Percentiles rank a stretch among this genome's conserved stretches.
Conservation (phyloP, 2,329 filamentous ascomycete genomes). For the Epichloe amarillans region DNA sequence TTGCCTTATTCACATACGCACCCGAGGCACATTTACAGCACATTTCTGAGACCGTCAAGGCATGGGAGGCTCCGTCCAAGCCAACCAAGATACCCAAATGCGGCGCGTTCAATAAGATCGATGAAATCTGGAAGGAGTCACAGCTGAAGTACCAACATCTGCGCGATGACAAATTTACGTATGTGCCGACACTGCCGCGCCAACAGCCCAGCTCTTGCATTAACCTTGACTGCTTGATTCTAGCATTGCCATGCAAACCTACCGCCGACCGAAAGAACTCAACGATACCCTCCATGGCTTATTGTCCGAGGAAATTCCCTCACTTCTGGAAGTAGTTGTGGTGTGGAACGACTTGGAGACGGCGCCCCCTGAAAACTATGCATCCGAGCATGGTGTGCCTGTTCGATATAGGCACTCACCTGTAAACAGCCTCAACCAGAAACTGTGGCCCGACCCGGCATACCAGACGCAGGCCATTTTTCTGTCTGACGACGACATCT, state of each 20-base stretch:
- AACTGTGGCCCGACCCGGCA: conserved; percentile 22
- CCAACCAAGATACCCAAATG: background rate
- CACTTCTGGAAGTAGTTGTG: conserved; percentile 23
- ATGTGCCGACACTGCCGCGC: conserved; percentile 3
- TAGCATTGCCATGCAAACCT: conserved; percentile 26
- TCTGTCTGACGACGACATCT: conserved; percentile 27
- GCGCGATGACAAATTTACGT: conserved; percentile 20
- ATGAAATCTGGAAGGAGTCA: conserved; percentile 11
- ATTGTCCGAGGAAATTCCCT: conserved; percentile 19
- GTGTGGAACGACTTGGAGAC: conserved; percentile 24
- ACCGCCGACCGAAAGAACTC: conserved; percentile 22
- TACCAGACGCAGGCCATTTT: conserved; percentile 27
- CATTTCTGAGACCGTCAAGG: background rate
- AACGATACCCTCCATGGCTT: conserved; percentile 17
- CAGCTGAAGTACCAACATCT: conserved; percentile 14
- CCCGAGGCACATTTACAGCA: conserved; percentile 2
- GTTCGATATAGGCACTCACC: conserved; percentile 21
- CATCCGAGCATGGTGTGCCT: conserved; percentile 17
- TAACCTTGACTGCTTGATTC: background rate
- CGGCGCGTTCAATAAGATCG: background rate
- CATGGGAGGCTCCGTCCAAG: background rate
- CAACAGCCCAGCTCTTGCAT: background rate
- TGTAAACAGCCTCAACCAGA: conserved; percentile 24
- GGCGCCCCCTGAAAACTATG: conserved; percentile 16
- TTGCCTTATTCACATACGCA: background rate